phyloP scores from a whole-genome alignment of 2,329 filamentous ascomycete species.

The Xylaria polymorpha region DNA sequence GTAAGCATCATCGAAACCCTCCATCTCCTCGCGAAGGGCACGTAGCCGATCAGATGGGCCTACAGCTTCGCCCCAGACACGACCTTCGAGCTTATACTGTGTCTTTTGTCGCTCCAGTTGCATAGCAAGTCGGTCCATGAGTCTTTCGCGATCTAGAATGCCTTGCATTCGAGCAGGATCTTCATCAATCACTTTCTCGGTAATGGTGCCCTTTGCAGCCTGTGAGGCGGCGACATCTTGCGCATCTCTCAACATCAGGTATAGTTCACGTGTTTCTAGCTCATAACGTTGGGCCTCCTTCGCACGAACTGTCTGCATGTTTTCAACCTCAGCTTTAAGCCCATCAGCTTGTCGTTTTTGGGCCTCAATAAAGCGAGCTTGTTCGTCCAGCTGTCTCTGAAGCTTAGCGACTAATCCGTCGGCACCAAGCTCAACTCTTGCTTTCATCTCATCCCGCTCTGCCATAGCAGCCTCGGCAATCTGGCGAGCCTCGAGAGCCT shows the following conservation, averaged over 20 bases:
- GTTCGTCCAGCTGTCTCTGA: conserved; percentile 94
- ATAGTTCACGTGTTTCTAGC: conserved; percentile 93
- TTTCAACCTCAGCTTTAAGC: conserved; percentile 89
- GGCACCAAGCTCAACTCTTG: conserved; percentile 88
- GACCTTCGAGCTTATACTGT: conserved; percentile 95
- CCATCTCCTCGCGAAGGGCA: conserved; percentile 95
- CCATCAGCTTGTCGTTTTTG: conserved; percentile 87
- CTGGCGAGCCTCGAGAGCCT: conserved; percentile 88
- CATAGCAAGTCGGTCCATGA: conserved; percentile 94
- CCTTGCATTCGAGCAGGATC: conserved; percentile 86
- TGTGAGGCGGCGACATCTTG: conserved; percentile 95
- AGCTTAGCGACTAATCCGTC: conserved; percentile 93
- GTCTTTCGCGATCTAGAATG: conserved; percentile 89
- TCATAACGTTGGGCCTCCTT: conserved; percentile 96
- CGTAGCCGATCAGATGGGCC: conserved; percentile 92
- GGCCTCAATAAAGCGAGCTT: conserved; percentile 88
- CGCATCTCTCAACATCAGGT: conserved; percentile 97
- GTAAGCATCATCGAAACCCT: conserved; percentile 61
- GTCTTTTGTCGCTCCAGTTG: conserved; percentile 98
- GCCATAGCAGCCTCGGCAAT: conserved; percentile 96
- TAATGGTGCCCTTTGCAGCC: conserved; percentile 68
- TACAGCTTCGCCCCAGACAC: conserved; percentile 83
- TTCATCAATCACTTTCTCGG: conserved; percentile 66
- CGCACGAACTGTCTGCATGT: conserved; percentile 83
- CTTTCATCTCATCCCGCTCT: conserved; percentile 93